Base-by-base conservation (phyloP, 768 basidiomycete species). In the Kwoniella pini region DNA sequence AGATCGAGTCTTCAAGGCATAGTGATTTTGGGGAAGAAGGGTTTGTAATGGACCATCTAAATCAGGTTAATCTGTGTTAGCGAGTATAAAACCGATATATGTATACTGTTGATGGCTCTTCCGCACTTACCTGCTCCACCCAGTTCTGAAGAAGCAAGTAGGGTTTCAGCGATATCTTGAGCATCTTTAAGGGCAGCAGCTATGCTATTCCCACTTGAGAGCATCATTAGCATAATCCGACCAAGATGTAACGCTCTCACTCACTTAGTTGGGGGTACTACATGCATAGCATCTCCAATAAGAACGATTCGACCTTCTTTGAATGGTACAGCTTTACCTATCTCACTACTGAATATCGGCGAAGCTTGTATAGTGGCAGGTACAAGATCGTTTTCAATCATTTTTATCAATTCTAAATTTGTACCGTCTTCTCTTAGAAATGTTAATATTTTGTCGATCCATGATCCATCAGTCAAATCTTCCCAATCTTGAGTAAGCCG, bases 241-340 rank as follows among this genome's bases (percentile, higher is more conserved):
- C 26, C 21, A 43, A 43, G 40, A 5, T 15, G 9, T 9, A 22
- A n/a, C 17, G 13, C 11, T 10, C 11, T 26, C 19, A 65, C 63
- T 52, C 43, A 65, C 63, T 39, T 60, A 7, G 42, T 46, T 24
- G 63, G 59, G 3, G 63, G 63, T 54, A 65, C 55, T 7, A 46
- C 54, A 40, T 65, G 63, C 26, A 46, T 53, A 6, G 63, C 59
- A 61, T 65, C 63, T 3, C 63, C 63, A 19, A 60, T 45, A n/a
- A 65, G 30, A 4, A 65, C 52, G 6, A 46, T 39, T 24, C 46
- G 54, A 15, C 59, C 58, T 1, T 39, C 30, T 9, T 19, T 38
- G 3, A 19, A 33, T n/a, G 24, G 40, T 3, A 40, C 28, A 38
- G 40, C 31, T 42, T 42, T 39, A 11, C 31, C 31, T 10, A 5